Percentiles rank a stretch among this genome's conserved stretches.
Evolutionary conservation across 139 green algal species (phyloP).

Genomic region (Auxenochlorella pyrenoidosa): DNA sequence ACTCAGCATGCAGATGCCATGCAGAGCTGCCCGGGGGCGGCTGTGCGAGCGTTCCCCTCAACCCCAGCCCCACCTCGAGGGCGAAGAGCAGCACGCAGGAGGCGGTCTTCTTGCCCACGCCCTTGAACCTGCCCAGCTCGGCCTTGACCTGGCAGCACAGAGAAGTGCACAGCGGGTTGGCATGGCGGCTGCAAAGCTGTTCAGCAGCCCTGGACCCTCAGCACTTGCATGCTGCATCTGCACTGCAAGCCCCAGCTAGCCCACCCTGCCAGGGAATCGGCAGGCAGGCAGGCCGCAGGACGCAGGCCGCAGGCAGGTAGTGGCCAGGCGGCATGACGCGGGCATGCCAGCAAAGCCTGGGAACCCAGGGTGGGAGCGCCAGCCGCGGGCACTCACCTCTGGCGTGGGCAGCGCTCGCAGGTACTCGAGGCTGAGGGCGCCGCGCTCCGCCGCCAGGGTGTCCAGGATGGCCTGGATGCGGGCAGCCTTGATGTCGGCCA

Average conservation of each 20-base stretch:
- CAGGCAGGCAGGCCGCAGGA: too few relatives aligned
- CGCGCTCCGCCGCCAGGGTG: slow-evolving; percentile 60
- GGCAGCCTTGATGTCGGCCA: slow-evolving; percentile 76
- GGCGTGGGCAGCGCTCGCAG: slow-evolving; percentile 55
- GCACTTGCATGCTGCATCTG: too few relatives aligned
- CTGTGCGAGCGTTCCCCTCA: background rate
- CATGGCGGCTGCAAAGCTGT: too few relatives aligned
- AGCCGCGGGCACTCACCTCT: background rate
- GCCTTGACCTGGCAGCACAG: slow-evolving; percentile 46
- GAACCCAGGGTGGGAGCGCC: too few relatives aligned
- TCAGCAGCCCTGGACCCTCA: too few relatives aligned
- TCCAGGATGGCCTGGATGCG: slow-evolving; percentile 75
- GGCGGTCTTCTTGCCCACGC: slow-evolving; percentile 79
- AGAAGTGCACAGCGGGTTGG: too few relatives aligned
- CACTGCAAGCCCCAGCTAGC: too few relatives aligned
- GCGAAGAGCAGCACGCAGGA: slow-evolving; percentile 80
- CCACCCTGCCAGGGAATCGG: too few relatives aligned
- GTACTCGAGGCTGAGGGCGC: slow-evolving; percentile 68
- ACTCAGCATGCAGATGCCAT: background rate
- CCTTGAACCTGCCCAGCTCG: slow-evolving; percentile 66
- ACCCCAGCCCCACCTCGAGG: background rate
- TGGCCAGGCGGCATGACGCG: too few relatives aligned
- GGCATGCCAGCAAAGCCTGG: too few relatives aligned
- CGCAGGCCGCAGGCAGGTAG: too few relatives aligned
- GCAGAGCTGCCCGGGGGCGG: background rate